Evolutionary conservation across 805 yeast species (phyloP).

Genomic region (Ogataea wickerhamii): DNA sequence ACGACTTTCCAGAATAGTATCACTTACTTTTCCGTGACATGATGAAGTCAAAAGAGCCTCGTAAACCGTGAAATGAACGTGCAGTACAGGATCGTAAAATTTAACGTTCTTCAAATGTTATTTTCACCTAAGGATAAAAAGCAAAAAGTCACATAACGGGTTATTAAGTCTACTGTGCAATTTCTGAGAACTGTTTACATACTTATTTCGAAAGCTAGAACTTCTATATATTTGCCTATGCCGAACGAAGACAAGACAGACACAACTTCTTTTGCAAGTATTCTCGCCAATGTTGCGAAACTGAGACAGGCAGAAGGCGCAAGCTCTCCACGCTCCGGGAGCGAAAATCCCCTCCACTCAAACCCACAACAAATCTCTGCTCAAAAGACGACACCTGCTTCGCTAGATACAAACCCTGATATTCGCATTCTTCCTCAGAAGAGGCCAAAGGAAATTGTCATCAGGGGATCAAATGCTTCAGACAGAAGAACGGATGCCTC

Average conservation of each 20-base stretch:
- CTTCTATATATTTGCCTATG: too few relatives aligned
- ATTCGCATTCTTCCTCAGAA: slow-evolving; percentile 4
- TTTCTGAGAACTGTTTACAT: too few relatives aligned
- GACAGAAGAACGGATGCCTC: slow-evolving; percentile 16
- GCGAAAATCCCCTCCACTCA: background rate
- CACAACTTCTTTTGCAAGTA: slow-evolving; percentile 66
- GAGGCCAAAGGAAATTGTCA: slow-evolving; percentile 13
- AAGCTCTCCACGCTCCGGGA: background rate
- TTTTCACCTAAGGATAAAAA: too few relatives aligned
- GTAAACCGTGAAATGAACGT: too few relatives aligned
- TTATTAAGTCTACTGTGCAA: too few relatives aligned
- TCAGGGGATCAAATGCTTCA: slow-evolving; percentile 13
- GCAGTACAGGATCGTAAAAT: too few relatives aligned
- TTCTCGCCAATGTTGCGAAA: slow-evolving; percentile 63
- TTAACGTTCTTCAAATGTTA: too few relatives aligned
- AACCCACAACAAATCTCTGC: background rate
- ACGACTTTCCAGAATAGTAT: too few relatives aligned
- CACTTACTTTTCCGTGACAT: slow-evolving; percentile 18
- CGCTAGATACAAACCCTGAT: slow-evolving; percentile 1
- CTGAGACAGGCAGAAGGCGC: slow-evolving; percentile 43
- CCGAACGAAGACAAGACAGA: too few relatives aligned
- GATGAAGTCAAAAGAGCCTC: too few relatives aligned
- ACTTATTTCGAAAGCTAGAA: too few relatives aligned
- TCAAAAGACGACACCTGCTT: background rate
- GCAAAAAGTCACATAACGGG: too few relatives aligned